These are phyloP conservation scores for Tolypocladium guangdongense DNA, from an alignment of 2,329 filamentous ascomycete species.

Conservation along the genomic window DNA sequence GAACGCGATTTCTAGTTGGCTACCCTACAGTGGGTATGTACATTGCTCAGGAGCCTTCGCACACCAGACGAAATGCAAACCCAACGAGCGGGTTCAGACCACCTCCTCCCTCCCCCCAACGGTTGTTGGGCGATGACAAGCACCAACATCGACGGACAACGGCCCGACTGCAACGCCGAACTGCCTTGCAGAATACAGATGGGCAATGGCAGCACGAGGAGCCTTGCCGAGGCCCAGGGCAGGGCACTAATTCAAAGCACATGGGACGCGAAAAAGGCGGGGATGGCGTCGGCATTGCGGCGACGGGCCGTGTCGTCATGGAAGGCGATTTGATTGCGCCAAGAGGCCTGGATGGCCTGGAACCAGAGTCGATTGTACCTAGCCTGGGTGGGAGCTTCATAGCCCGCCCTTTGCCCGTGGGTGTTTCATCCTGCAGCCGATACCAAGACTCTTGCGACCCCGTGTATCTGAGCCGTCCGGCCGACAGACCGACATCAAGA, in stretches of 20 bases:
- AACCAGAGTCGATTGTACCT: too few relatives aligned
- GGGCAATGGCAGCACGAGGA: background rate
- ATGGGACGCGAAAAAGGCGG: background rate
- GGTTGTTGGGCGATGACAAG: background rate
- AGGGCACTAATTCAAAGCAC: background rate
- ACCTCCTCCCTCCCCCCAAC: background rate
- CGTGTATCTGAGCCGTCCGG: too few relatives aligned
- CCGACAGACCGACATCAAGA: too few relatives aligned
- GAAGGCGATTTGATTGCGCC: background rate
- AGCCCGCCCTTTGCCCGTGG: background rate
- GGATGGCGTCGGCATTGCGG: background rate
- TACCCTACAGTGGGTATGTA: too few relatives aligned
- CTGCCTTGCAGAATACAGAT: too few relatives aligned
- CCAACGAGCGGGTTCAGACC: too few relatives aligned
- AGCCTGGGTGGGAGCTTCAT: background rate
- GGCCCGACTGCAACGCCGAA: background rate
- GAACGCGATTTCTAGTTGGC: too few relatives aligned
- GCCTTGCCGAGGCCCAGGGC: background rate
- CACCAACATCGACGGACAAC: background rate
- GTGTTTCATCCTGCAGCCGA: background rate
- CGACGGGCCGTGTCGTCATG: background rate
- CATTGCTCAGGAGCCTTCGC: too few relatives aligned
- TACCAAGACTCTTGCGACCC: background rate
- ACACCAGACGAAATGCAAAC: too few relatives aligned
- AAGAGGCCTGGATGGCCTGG: background rate